Conservation (phyloP, 2,329 filamentous ascomycete species). For the Chrysoporthe puriensis region DNA sequence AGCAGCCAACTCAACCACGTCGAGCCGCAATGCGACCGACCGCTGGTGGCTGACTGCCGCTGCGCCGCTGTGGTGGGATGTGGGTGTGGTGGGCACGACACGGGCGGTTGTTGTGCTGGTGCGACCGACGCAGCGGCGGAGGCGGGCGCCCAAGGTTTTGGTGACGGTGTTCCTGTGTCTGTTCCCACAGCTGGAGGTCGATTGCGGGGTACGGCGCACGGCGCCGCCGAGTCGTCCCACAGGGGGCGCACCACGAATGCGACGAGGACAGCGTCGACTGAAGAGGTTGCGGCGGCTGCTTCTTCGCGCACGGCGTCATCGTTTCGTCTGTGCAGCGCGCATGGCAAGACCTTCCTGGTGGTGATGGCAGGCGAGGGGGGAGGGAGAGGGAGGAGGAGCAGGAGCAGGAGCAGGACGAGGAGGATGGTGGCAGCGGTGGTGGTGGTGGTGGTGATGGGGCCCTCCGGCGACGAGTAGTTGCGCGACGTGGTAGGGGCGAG, state of each 20-base stretch:
- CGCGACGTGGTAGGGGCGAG: background rate
- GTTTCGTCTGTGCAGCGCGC: slow-evolving; percentile 26
- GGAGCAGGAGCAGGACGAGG: background rate
- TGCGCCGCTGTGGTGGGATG: background rate
- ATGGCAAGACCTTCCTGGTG: slow-evolving; percentile 18
- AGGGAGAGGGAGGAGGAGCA: background rate
- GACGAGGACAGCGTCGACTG: slow-evolving; percentile 28
- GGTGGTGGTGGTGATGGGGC: background rate
- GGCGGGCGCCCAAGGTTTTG: slow-evolving; percentile 9
- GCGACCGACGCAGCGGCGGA: slow-evolving; percentile 13
- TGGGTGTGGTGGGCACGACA: slow-evolving; percentile 8
- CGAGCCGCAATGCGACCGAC: slow-evolving; percentile 29
- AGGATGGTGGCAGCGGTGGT: background rate
- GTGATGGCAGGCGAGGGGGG: background rate
- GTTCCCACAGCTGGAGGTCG: slow-evolving; percentile 20
- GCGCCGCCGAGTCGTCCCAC: slow-evolving; percentile 29
- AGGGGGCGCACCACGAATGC: slow-evolving; percentile 25
- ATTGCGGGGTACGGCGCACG: slow-evolving; percentile 26
- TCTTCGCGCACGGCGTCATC: slow-evolving; percentile 27
- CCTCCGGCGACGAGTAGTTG: background rate
- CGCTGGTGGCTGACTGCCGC: slow-evolving; percentile 21
- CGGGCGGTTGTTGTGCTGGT: slow-evolving; percentile 17
- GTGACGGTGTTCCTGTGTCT: slow-evolving; percentile 8
- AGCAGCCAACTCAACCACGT: slow-evolving; percentile 25
- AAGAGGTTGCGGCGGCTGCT: slow-evolving; percentile 27